Evolutionary conservation across 768 basidiomycete genomes (phyloP).

Genomic region (Agaricus subrufescens): DNA sequence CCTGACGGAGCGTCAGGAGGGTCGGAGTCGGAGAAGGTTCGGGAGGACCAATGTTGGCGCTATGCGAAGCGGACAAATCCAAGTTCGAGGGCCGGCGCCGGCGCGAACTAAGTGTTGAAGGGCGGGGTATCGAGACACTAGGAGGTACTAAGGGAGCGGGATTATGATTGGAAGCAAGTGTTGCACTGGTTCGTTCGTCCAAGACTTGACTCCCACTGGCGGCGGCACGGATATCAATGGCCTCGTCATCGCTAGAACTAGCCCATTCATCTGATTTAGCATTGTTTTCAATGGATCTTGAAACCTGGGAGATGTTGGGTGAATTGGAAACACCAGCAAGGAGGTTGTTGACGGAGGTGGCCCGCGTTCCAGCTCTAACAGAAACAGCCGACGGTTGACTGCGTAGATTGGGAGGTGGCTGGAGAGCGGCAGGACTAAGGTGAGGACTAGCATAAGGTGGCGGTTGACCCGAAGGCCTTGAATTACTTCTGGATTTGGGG

Average conservation of each 20-base stretch:
- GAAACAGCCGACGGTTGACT: conserved; percentile 37
- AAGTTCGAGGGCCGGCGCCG: conserved; percentile 65
- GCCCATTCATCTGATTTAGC: conserved; percentile 50
- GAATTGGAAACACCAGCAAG: conserved; percentile 42
- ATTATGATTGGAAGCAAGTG: conserved; percentile 28
- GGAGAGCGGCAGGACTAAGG: conserved; percentile 25
- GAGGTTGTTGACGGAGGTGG: conserved; percentile 56
- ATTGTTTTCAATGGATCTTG: conserved; percentile 12
- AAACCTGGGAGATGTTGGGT: conserved; percentile 26
- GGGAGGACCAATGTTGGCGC: conserved; percentile 29
- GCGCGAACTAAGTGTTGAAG: conserved; percentile 26
- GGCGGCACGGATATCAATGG: conserved; percentile 77
- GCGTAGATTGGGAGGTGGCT: conserved; percentile 30
- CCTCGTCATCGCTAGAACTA: conserved; percentile 83
- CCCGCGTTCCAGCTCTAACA: conserved; percentile 41
- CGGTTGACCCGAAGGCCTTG: conserved; percentile 44
- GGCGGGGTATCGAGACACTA: conserved; percentile 25
- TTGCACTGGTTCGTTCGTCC: conserved; percentile 78
- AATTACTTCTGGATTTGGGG: conserved; percentile 26
- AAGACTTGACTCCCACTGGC: conserved; percentile 77
- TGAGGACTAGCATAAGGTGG: conserved; percentile 69
- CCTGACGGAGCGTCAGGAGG: conserved; percentile 61
- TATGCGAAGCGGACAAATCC: conserved; percentile 46
- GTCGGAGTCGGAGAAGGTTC: conserved; percentile 61
- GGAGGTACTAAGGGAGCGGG: conserved; percentile 21